These are phyloP conservation scores for Globisporangium echinulatum DNA, from an alignment of 352 stramenopile species.

Conservation along the genomic window DNA sequence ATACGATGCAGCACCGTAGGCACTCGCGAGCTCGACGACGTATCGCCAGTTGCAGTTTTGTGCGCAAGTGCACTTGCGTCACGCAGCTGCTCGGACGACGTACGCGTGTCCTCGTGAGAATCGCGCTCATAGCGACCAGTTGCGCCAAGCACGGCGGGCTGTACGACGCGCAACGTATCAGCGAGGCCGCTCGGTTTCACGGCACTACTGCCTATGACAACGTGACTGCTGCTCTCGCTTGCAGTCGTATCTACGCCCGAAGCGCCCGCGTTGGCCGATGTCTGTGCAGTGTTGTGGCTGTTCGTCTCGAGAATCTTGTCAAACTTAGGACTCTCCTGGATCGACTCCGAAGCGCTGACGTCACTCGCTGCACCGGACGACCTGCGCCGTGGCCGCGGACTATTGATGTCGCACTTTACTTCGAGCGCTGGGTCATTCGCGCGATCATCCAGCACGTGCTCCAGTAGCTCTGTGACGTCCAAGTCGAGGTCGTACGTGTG, in stretches of 20 bases:
- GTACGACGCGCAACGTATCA: slow-evolving; percentile 13
- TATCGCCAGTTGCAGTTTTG: background rate
- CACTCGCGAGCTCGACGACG: background rate
- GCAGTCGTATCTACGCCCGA: background rate
- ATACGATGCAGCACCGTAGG: slow-evolving; percentile 2
- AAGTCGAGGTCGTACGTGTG: slow-evolving; percentile 7
- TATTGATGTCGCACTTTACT: background rate
- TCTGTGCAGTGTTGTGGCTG: background rate
- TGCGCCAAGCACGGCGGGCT: slow-evolving; percentile 6
- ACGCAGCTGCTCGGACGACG: background rate
- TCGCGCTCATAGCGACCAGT: background rate
- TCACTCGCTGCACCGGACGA: slow-evolving; percentile 6
- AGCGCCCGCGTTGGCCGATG: too few species aligned
- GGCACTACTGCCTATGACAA: background rate
- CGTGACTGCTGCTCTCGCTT: background rate
- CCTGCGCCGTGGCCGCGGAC: background rate
- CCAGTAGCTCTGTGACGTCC: slow-evolving; percentile 3
- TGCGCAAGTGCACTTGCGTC: background rate
- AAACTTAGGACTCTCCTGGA: slow-evolving; percentile 2
- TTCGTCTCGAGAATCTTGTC: slow-evolving; percentile 5
- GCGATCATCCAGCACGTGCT: slow-evolving; percentile 2
- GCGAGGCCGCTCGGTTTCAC: slow-evolving; percentile 2
- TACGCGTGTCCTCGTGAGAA: background rate
- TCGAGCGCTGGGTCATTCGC: background rate
- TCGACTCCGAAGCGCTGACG: background rate